A percentile compares a stretch with the other conserved stretches of the same genome.
These are phyloP conservation scores for Neonectria ditissima DNA, from an alignment of 2,329 filamentous ascomycete genomes.

Conservation along the genomic window DNA sequence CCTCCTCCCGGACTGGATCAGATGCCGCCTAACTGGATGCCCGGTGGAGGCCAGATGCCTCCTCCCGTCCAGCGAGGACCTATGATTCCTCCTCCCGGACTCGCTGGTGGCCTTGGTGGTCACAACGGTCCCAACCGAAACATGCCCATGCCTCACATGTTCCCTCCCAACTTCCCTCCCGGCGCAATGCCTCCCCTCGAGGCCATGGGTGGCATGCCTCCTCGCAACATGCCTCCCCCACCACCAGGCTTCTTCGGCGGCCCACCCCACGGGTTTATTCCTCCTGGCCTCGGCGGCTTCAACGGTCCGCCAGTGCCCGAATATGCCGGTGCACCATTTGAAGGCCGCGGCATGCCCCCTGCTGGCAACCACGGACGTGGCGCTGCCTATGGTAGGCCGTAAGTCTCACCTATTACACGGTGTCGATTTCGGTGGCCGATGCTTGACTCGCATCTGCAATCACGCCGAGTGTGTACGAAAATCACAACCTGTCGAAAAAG, in stretches of 20 bases:
- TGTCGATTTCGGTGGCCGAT: not conserved
- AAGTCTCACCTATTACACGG: conserved; percentile 5
- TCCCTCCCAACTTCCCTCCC: conserved; percentile 70
- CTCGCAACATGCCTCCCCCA: conserved; percentile 66
- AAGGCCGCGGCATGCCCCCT: conserved; percentile 67
- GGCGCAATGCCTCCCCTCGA: conserved; percentile 61
- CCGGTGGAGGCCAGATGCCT: conserved; percentile 57
- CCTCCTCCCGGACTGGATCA: conserved; percentile 71
- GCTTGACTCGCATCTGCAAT: conserved; percentile 10
- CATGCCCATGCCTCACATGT: conserved; percentile 69
- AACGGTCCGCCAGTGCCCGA: conserved; percentile 63
- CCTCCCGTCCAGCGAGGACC: conserved; percentile 58
- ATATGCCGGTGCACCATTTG: conserved; percentile 63
- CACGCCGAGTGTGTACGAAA: conserved; percentile 38
- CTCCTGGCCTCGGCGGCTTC: conserved; percentile 67
- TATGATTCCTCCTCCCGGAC: conserved; percentile 72
- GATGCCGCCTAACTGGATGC: conserved; percentile 68
- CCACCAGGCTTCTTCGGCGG: conserved; percentile 70
- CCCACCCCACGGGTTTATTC: conserved; percentile 65
- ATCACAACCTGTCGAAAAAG: conserved; percentile 31
- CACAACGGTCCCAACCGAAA: conserved; percentile 48
- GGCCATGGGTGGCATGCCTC: conserved; percentile 61
- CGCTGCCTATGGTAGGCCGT: conserved; percentile 50
- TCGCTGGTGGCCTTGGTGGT: conserved; percentile 48
- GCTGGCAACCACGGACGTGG: conserved; percentile 55